A percentile compares a stretch with the other conserved stretches of the same genome.
Conservation (phyloP, 2,329 filamentous ascomycete species). For the Lachnellula suecica region DNA sequence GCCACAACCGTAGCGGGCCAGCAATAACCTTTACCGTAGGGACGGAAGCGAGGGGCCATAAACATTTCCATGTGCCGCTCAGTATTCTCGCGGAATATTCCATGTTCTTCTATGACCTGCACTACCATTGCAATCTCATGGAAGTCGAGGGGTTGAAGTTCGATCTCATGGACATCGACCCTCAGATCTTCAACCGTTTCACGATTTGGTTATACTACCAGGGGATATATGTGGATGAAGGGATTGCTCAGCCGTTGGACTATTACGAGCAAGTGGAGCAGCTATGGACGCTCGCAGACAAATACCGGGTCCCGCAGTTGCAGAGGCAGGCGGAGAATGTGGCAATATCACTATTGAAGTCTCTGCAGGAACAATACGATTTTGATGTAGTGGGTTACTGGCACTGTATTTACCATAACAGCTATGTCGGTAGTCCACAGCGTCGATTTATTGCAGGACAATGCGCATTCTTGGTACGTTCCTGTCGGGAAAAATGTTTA, state of each 20-base stretch:
- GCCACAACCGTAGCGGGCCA: slow-evolving; percentile 2
- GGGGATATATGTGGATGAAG: slow-evolving; percentile 12
- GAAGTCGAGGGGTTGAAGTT: slow-evolving; percentile 11
- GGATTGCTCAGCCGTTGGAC: slow-evolving; percentile 6
- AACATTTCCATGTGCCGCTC: slow-evolving; percentile 10
- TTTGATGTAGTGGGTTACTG: slow-evolving; percentile 15
- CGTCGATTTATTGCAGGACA: slow-evolving; percentile 15
- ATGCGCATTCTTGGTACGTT: slow-evolving; percentile 8
- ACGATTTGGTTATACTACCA: slow-evolving; percentile 14
- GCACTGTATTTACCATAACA: slow-evolving; percentile 12
- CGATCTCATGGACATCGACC: slow-evolving; percentile 11
- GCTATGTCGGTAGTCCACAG: slow-evolving; percentile 13
- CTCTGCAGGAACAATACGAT: slow-evolving; percentile 9
- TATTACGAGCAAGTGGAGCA: slow-evolving; percentile 13
- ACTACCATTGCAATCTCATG: slow-evolving; percentile 8
- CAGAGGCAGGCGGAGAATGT: slow-evolving; percentile 9
- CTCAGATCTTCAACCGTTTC: slow-evolving; percentile 12
- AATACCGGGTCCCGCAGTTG: slow-evolving; percentile 9
- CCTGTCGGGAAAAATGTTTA: slow-evolving; percentile 4
- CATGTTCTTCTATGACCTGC: slow-evolving; percentile 11
- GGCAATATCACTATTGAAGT: slow-evolving; percentile 6
- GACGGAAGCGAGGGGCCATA: slow-evolving; percentile 3
- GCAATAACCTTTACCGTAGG: slow-evolving; percentile 9
- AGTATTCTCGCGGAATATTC: slow-evolving; percentile 12
- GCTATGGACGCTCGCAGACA: slow-evolving; percentile 12